These are phyloP conservation scores for Euphorbia peplus DNA, from an alignment of 345 rosid species.

Conservation along the genomic window DNA sequence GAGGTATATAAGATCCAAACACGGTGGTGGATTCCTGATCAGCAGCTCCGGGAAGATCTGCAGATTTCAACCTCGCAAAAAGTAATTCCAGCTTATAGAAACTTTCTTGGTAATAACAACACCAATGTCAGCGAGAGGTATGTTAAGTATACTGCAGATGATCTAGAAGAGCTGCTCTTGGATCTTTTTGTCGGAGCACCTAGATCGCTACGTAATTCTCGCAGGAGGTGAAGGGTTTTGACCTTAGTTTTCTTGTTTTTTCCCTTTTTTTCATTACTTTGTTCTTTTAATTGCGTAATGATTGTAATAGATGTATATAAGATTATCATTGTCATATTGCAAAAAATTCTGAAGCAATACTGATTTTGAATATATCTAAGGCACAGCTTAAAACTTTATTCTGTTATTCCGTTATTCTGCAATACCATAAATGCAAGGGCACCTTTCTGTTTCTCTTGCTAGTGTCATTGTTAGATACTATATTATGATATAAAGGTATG, in stretches of 20 bases:
- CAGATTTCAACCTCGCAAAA: conserved; percentile 61
- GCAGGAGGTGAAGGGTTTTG: conserved; percentile 38
- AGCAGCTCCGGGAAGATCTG: conserved; percentile 62
- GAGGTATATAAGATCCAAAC: conserved; percentile 66
- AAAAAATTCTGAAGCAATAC: neutral
- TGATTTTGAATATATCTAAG: neutral
- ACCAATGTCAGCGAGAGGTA: conserved; percentile 45
- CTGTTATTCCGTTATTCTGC: neutral
- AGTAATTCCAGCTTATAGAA: conserved; percentile 66
- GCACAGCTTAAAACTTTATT: neutral
- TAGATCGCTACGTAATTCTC: conserved; percentile 41
- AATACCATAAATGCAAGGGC: neutral
- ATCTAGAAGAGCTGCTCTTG: conserved; percentile 49
- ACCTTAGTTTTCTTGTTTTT: neutral
- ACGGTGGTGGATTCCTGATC: conserved; percentile 56
- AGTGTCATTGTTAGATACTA: neutral
- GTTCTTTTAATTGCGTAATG: neutral
- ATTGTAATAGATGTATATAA: conserved; percentile 2
- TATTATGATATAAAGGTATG: no score
- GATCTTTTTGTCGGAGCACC: conserved; percentile 59
- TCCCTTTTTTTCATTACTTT: neutral
- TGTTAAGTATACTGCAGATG: conserved; percentile 56
- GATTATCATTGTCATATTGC: neutral
- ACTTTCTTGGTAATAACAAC: conserved; percentile 43
- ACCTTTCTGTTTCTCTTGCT: neutral